phyloP scores from a whole-genome alignment of 768 basidiomycete genomes.

The Rhodosporidiobolus sp. region DNA sequence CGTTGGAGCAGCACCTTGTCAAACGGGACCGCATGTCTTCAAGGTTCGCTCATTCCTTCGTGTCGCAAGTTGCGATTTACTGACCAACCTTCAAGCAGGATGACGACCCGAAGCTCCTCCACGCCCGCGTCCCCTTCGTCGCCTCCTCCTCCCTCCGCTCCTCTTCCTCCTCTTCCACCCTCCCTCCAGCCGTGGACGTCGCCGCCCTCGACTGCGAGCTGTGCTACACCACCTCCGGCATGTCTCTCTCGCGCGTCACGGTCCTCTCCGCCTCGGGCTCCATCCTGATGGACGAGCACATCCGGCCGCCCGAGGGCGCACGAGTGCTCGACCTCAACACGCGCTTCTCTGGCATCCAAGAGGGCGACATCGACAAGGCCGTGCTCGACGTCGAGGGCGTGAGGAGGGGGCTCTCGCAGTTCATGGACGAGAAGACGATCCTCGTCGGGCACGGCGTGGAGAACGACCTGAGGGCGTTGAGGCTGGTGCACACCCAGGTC shows the following conservation, averaged over 20 bases:
- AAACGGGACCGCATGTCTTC: slow-evolving; percentile 85
- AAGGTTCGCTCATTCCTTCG: slow-evolving; percentile 44
- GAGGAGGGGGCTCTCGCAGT: slow-evolving; percentile 63
- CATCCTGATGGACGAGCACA: slow-evolving; percentile 71
- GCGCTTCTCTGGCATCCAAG: slow-evolving; percentile 52
- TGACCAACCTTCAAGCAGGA: slow-evolving; percentile 51
- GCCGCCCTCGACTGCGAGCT: slow-evolving; percentile 95
- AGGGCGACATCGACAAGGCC: slow-evolving; percentile 53
- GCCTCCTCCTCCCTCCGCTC: slow-evolving; percentile 45
- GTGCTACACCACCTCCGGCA: slow-evolving; percentile 89
- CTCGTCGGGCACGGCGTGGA: slow-evolving; percentile 87
- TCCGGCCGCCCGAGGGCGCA: slow-evolving; percentile 49
- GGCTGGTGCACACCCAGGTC: slow-evolving; percentile 76
- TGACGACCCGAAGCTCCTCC: slow-evolving; percentile 61
- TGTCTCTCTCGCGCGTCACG: slow-evolving; percentile 85
- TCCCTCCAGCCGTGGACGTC: slow-evolving; percentile 60
- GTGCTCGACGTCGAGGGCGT: slow-evolving; percentile 64
- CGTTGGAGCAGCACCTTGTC: slow-evolving; percentile 61
- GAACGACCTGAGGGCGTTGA: slow-evolving; percentile 86
- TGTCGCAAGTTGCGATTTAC: background rate
- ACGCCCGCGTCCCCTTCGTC: slow-evolving; percentile 73
- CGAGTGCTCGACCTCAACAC: slow-evolving; percentile 78
- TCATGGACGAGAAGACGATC: slow-evolving; percentile 76
- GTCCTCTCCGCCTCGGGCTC: slow-evolving; percentile 63
- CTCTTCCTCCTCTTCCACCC: slow-evolving; percentile 35